Evolutionary conservation across 2,329 filamentous ascomycete genomes (phyloP).

Genomic region (Volutella citrinella): DNA sequence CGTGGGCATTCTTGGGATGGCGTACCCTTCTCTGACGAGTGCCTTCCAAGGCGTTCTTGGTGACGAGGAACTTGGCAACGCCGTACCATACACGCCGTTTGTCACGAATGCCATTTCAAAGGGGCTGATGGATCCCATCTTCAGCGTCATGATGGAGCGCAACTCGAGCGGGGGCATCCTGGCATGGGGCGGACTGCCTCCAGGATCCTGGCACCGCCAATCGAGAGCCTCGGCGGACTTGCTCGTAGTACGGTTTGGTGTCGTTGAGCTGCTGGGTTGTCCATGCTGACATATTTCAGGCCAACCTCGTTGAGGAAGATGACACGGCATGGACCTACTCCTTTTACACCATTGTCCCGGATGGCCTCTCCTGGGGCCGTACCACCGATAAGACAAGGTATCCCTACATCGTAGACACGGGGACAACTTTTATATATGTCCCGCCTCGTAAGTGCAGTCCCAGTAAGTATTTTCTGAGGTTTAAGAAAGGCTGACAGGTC

Average conservation of each 20-base stretch:
- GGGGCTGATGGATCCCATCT: conserved; percentile 42
- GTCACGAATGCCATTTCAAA: conserved; percentile 47
- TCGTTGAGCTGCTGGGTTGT: neutral
- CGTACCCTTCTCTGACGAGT: conserved; percentile 48
- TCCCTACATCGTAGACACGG: conserved; percentile 51
- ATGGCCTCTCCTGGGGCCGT: conserved; percentile 44
- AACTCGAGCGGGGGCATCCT: conserved; percentile 45
- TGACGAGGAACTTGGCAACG: conserved; percentile 36
- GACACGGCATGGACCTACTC: conserved; percentile 44
- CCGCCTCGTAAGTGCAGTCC: conserved; percentile 39
- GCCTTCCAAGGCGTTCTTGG: conserved; percentile 40
- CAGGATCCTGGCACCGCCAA: conserved; percentile 28
- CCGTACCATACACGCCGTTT: conserved; percentile 45
- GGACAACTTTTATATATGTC: conserved; percentile 49
- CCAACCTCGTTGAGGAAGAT: conserved; percentile 37
- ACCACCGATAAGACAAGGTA: conserved; percentile 41
- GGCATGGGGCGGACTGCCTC: conserved; percentile 45
- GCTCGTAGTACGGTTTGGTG: conserved; percentile 38
- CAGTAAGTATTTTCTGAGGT: conserved; percentile 3
- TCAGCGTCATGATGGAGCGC: conserved; percentile 46
- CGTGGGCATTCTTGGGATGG: conserved; percentile 49
- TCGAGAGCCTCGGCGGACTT: conserved; percentile 37
- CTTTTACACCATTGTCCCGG: conserved; percentile 52
- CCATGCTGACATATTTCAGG: conserved; percentile 30
- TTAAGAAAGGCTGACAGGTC: too few species aligned